A percentile compares a stretch with the other conserved stretches of the same genome.
phyloP scores from a whole-genome alignment of 768 basidiomycete species.

The Kwoniella newhampshirensis region DNA sequence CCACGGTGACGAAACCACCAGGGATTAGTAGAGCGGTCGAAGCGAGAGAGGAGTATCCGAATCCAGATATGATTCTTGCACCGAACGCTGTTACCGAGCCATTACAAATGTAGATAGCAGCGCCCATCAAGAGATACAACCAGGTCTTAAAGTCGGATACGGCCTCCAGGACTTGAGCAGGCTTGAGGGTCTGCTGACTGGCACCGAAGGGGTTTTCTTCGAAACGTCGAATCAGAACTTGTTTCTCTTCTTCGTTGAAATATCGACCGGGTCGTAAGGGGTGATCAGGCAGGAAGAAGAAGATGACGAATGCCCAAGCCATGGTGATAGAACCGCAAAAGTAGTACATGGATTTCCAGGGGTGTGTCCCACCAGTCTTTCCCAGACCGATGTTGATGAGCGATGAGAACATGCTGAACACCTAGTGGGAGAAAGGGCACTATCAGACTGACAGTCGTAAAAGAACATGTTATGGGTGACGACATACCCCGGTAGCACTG shows the following conservation, averaged over 20 bases:
- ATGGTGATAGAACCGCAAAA: conserved; percentile 53
- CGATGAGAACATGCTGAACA: conserved; percentile 54
- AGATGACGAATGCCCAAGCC: conserved; percentile 48
- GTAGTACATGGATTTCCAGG: conserved; percentile 53
- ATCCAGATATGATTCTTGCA: conserved; percentile 51
- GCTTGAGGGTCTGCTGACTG: conserved; percentile 34
- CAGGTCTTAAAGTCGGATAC: conserved; percentile 51
- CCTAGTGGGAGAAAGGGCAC: conserved; percentile 9
- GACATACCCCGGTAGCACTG: conserved; percentile 47
- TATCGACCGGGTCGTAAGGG: conserved; percentile 45
- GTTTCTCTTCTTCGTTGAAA: conserved; percentile 47
- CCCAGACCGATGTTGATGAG: conserved; percentile 55
- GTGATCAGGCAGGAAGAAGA: conserved; percentile 50
- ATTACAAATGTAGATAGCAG: conserved; percentile 50
- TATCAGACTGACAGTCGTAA: conserved; percentile 1
- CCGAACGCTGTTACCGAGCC: conserved; percentile 53
- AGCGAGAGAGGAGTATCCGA: conserved; percentile 51
- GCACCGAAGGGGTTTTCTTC: conserved; percentile 37
- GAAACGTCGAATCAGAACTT: conserved; percentile 36
- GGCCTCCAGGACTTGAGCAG: conserved; percentile 49
- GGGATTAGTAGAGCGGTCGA: conserved; percentile 50
- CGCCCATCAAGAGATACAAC: conserved; percentile 52
- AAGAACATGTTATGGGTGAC: background rate
- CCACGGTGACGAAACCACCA: conserved; percentile 52
- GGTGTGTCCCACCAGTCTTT: conserved; percentile 26